Conservation (phyloP, 768 basidiomycete species). For the Termitomyces sp. region DNA sequence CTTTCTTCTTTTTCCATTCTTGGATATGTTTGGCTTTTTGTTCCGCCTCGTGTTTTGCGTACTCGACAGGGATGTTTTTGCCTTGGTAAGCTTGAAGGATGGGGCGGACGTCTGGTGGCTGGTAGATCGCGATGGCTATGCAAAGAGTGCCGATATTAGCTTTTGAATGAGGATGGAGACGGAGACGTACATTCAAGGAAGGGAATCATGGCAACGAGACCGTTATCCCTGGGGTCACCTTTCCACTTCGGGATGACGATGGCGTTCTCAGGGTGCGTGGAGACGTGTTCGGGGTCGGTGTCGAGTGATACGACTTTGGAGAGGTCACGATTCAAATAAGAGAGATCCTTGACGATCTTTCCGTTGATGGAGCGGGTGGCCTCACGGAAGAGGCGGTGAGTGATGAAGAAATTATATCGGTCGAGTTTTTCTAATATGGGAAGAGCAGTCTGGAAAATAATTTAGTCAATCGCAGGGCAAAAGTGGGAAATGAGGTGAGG, state of each 20-base stretch:
- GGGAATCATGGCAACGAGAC: slow-evolving; percentile 88
- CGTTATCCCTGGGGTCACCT: slow-evolving; percentile 63
- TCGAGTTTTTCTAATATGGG: slow-evolving; percentile 93
- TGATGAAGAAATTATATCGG: slow-evolving; percentile 85
- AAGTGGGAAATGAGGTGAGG: not conserved
- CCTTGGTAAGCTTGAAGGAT: slow-evolving; percentile 81
- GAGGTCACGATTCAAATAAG: slow-evolving; percentile 91
- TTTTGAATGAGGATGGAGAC: not conserved
- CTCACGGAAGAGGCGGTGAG: slow-evolving; percentile 90
- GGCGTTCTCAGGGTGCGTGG: slow-evolving; percentile 84
- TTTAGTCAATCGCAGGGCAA: not conserved
- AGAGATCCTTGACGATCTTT: slow-evolving; percentile 89
- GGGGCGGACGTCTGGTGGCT: slow-evolving; percentile 80
- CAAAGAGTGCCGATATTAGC: not conserved
- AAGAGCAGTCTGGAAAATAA: slow-evolving; percentile 65
- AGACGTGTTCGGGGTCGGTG: slow-evolving; percentile 71
- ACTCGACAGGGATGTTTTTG: slow-evolving; percentile 86
- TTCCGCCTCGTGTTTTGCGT: slow-evolving; percentile 83
- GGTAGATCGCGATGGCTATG: slow-evolving; percentile 89
- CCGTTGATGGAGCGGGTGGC: slow-evolving; percentile 81
- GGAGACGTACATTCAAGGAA: slow-evolving; percentile 80
- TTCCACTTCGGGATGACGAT: slow-evolving; percentile 84
- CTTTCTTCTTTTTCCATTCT: slow-evolving; percentile 65
- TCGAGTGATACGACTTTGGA: slow-evolving; percentile 88
- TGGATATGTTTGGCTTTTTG: slow-evolving; percentile 72